Conservation (phyloP, 176 grass and related monocot genomes). For the Carex littledalei region DNA sequence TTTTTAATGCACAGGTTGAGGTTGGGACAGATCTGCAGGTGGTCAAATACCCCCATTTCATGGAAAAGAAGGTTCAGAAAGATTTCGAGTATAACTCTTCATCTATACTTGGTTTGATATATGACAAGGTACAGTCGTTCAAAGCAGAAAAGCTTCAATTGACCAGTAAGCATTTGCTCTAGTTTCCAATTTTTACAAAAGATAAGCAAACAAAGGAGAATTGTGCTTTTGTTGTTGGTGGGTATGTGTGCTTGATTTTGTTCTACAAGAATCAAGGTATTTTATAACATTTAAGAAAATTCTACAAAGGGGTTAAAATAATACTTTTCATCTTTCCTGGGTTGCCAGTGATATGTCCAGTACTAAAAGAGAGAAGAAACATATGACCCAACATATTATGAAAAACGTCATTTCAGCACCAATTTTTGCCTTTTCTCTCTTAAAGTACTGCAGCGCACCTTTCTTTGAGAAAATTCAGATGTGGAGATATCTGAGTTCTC, state of each 20-base stretch:
- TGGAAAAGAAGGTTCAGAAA: constrained; percentile 20
- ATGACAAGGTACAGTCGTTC: constrained; percentile 33
- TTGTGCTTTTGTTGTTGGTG: neutral
- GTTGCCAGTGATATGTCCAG: neutral
- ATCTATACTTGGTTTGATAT: constrained; percentile 55
- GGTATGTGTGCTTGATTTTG: neutral
- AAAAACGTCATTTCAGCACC: no score
- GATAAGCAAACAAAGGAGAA: neutral
- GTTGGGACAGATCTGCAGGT: constrained; percentile 30
- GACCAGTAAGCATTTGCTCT: constrained; percentile 22
- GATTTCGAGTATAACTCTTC: constrained; percentile 28
- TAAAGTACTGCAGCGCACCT: neutral
- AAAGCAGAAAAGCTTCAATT: constrained; percentile 28
- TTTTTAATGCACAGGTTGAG: constrained; percentile 36
- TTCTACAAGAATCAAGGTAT: neutral
- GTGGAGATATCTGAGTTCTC: neutral
- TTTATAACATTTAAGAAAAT: neutral
- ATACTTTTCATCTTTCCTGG: neutral
- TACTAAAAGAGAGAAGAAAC: neutral
- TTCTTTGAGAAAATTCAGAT: neutral
- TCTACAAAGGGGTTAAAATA: neutral
- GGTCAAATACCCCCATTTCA: constrained; percentile 58
- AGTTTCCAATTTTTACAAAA: neutral
- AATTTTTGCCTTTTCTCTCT: no score
- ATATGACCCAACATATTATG: neutral